phyloP scores from a whole-genome alignment of 169 alveolate genomes.

The Theileria annulata region DNA sequence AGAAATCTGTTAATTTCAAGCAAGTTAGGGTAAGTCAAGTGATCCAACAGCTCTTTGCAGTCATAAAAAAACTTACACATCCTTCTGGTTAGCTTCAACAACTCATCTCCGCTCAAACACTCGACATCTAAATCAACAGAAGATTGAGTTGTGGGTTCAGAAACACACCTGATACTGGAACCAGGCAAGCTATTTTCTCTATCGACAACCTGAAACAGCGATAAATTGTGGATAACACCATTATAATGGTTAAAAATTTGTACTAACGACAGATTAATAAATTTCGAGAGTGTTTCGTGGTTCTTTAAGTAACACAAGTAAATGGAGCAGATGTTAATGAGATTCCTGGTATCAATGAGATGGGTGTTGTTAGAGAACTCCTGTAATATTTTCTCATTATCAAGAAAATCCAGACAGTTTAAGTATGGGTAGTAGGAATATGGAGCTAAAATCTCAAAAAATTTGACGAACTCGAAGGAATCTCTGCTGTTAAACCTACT shows the following conservation, averaged over 20 bases:
- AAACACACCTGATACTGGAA: not conserved
- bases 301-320: not conserved
- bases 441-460: not conserved
- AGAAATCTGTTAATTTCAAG: not conserved
- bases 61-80: not conserved
- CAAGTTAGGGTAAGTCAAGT: not conserved
- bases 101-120: not conserved
- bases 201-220: not conserved
- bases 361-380: not conserved
- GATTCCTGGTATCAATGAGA: not conserved
- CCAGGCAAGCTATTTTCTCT: not conserved
- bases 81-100: not conserved
- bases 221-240: not conserved
- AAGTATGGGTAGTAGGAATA: not conserved
- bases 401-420: not conserved
- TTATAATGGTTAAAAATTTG: not conserved
- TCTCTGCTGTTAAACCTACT: not conserved
- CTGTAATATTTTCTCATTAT: not conserved
- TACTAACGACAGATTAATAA: not conserved
- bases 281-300: not conserved
- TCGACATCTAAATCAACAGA: not conserved
- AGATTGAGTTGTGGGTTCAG: not conserved
- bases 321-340: not conserved
- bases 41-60: not conserved
- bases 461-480: not conserved